These are phyloP conservation scores for Hyphodiscus hymeniophilus DNA, from an alignment of 495 filamentous ascomycete genomes.

Conservation along the genomic window DNA sequence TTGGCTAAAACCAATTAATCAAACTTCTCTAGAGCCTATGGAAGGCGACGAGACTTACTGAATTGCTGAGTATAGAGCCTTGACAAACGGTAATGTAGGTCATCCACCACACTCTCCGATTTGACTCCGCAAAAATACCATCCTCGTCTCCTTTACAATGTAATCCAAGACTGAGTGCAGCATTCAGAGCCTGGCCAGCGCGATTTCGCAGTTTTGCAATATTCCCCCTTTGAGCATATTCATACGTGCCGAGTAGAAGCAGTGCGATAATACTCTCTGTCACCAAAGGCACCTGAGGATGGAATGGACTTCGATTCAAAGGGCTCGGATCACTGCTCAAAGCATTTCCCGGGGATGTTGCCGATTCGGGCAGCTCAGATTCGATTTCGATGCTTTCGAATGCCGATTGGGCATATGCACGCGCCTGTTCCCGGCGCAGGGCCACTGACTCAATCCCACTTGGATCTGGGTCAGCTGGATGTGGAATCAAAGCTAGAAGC, in stretches of 20 bases:
- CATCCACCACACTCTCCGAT: constrained; percentile 56
- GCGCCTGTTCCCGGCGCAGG: constrained; percentile 45
- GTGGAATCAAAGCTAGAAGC: constrained; percentile 45
- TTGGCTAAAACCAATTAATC: constrained; percentile 31
- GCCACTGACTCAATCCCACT: constrained; percentile 34
- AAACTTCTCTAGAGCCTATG: no score
- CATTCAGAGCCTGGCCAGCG: constrained; percentile 45
- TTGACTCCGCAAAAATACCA: constrained; percentile 42
- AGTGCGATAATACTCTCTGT: constrained; percentile 48
- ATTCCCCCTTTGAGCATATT: constrained; percentile 54
- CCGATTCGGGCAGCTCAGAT: constrained; percentile 46
- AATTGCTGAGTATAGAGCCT: constrained; percentile 52
- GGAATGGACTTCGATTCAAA: constrained; percentile 39
- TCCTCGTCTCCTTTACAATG: constrained; percentile 39
- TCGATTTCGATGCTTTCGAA: constrained; percentile 46
- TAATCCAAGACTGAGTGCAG: constrained; percentile 44
- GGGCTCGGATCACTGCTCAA: constrained; percentile 36
- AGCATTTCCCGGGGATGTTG: constrained; percentile 42
- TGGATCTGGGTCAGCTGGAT: constrained; percentile 40
- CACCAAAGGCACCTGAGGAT: constrained; percentile 42
- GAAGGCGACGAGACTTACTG: constrained; percentile 35
- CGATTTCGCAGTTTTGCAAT: constrained; percentile 53
- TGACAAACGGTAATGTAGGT: constrained; percentile 54
- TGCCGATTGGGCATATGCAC: constrained; percentile 46
- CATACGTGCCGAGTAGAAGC: constrained; percentile 48